phyloP scores from a whole-genome alignment of 768 basidiomycete genomes.

The Sporobolomyces phaffii region DNA sequence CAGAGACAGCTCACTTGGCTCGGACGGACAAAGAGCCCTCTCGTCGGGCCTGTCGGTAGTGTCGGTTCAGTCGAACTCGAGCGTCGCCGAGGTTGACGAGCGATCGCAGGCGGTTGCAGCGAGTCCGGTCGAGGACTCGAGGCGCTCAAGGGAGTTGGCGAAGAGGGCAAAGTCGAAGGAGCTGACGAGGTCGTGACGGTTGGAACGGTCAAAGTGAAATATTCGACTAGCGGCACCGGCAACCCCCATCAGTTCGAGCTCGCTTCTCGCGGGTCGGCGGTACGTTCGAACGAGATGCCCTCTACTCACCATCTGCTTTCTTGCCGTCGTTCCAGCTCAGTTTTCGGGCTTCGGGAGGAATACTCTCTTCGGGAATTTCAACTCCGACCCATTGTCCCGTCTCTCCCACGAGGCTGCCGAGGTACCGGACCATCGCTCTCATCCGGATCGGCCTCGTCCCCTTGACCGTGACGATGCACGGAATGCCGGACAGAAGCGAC shows the following conservation, averaged over 20 bases:
- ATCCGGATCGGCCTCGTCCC: constrained; percentile 66
- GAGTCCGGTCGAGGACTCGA: background rate
- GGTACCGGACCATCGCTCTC: constrained; percentile 79
- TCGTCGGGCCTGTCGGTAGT: constrained; percentile 9
- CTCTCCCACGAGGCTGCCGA: constrained; percentile 69
- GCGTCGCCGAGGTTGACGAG: constrained; percentile 5
- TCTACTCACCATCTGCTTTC: constrained; percentile 66
- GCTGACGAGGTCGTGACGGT: background rate
- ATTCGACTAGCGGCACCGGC: background rate
- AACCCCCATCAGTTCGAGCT: background rate
- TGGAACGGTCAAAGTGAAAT: constrained; percentile 6
- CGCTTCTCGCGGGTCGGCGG: background rate
- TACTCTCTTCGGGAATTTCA: constrained; percentile 48
- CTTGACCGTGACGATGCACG: constrained; percentile 69
- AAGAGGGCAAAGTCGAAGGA: background rate
- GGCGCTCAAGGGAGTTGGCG: background rate
- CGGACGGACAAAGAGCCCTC: constrained; percentile 35
- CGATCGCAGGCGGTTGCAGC: constrained; percentile 11
- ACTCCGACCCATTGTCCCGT: constrained; percentile 82
- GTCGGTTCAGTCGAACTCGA: constrained; percentile 15
- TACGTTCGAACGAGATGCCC: background rate
- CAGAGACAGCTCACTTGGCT: constrained; percentile 38
- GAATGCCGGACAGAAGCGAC: constrained; percentile 77
- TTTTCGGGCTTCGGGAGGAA: constrained; percentile 48
- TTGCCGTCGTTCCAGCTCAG: constrained; percentile 81